These are phyloP conservation scores for Umbilicus rupestris DNA, from an alignment of 164 flowering plant species.

Conservation along the genomic window DNA sequence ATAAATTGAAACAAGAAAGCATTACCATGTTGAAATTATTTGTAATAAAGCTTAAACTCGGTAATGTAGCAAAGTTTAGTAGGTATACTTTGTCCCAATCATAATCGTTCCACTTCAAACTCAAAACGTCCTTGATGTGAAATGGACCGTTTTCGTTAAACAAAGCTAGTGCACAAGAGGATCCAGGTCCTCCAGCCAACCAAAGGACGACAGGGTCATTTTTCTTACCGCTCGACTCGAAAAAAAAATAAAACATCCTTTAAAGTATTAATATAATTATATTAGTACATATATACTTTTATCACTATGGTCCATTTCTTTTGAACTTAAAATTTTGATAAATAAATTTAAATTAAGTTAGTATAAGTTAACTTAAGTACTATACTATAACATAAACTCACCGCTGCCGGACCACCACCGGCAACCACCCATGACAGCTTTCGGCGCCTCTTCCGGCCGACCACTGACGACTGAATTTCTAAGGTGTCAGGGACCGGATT, in stretches of 20 bases:
- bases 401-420: no score
- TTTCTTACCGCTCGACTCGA: slow-evolving; percentile 24
- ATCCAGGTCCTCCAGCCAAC: slow-evolving; percentile 35
- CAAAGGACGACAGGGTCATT: slow-evolving; percentile 29
- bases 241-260: slow-evolving; percentile 34
- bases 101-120: slow-evolving; percentile 27
- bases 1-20: neutral
- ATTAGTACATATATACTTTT: no score
- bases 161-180: slow-evolving; percentile 29
- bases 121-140: slow-evolving; percentile 16
- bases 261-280: neutral
- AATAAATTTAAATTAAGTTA: no score
- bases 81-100: slow-evolving; percentile 33
- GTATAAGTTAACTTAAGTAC: no score
- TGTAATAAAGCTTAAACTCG: neutral
- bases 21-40: neutral
- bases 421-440: no score
- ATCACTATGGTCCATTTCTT: no score
- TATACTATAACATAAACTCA: no score
- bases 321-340: no score
- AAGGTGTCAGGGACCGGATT: no score
- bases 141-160: slow-evolving; percentile 36
- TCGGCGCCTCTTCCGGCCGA: no score
- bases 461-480: no score
- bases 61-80: no score